These are phyloP conservation scores for Leishmania gerbilli DNA, from an alignment of 208 protist species.

Conservation along the genomic window DNA sequence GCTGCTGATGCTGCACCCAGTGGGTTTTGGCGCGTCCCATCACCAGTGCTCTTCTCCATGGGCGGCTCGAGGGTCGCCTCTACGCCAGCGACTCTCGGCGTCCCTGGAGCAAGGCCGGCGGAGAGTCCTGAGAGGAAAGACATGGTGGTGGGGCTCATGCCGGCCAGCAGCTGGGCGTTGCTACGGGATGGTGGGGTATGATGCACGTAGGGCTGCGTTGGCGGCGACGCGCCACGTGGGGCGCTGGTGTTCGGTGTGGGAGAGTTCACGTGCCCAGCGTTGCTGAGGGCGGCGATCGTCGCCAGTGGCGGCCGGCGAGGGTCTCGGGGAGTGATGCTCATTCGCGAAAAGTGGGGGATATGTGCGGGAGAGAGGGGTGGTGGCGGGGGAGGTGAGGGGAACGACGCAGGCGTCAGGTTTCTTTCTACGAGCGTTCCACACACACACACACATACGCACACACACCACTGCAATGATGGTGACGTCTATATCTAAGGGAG, in stretches of 20 bases:
- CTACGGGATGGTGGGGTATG: conserved; percentile 6
- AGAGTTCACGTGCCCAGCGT: not conserved
- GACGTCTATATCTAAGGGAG: not conserved
- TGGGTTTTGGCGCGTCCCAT: not conserved
- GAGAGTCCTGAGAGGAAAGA: not conserved
- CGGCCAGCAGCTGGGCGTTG: conserved; percentile 18
- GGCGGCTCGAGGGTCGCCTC: not conserved
- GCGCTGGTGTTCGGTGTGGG: not conserved
- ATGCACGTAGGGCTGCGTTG: not conserved
- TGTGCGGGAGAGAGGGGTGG: not conserved
- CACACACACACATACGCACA: not conserved
- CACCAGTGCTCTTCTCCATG: not conserved
- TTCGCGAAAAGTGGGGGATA: not conserved
- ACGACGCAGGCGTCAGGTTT: not conserved
- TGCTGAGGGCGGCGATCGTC: not conserved
- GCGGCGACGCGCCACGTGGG: not conserved
- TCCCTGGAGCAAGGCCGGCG: not conserved
- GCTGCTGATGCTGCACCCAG: conserved; percentile 1
- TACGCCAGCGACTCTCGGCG: not conserved
- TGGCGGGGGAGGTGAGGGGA: not conserved
- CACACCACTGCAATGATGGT: not conserved
- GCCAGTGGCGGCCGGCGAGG: not conserved
- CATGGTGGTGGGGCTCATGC: conserved; percentile 7
- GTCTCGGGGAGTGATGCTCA: not conserved
- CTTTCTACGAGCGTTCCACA: not conserved